Percentiles rank a stretch among this genome's conserved stretches.
phyloP scores from a whole-genome alignment of 768 basidiomycete species.

The Suillus sp. region DNA sequence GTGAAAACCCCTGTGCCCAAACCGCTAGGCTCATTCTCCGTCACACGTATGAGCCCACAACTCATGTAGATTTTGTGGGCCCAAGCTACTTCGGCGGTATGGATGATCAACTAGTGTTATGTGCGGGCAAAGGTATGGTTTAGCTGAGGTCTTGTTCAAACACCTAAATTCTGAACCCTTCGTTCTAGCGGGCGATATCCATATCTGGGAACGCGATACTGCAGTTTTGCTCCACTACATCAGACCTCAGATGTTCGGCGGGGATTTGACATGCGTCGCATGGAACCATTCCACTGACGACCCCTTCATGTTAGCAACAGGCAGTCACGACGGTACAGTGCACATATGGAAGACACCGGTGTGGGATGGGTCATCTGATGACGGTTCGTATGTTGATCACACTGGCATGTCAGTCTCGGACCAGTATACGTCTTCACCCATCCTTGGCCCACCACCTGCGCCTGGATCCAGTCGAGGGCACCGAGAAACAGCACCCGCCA shows the following conservation, averaged over 20 bases:
- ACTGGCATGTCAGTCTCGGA: neutral
- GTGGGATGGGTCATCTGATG: slow-evolving; percentile 26
- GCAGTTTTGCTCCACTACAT: slow-evolving; percentile 72
- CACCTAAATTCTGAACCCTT: neutral
- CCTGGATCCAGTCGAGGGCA: neutral
- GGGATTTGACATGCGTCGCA: slow-evolving; percentile 77
- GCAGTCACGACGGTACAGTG: slow-evolving; percentile 75
- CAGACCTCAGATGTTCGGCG: slow-evolving; percentile 59
- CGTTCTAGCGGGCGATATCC: slow-evolving; percentile 71
- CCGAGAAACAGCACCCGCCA: neutral
- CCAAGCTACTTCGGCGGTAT: slow-evolving; percentile 82
- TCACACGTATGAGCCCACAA: slow-evolving; percentile 75
- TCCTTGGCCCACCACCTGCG: neutral
- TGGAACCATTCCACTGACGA: slow-evolving; percentile 70
- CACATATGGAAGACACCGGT: slow-evolving; percentile 65
- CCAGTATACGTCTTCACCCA: neutral
- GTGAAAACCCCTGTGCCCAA: slow-evolving; percentile 38
- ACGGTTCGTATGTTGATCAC: slow-evolving; percentile 29
- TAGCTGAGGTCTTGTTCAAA: neutral
- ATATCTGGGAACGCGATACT: slow-evolving; percentile 86
- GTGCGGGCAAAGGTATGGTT: slow-evolving; percentile 68
- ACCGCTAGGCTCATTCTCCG: slow-evolving; percentile 40
- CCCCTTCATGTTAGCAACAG: slow-evolving; percentile 62
- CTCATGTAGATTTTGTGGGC: slow-evolving; percentile 73
- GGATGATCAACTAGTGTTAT: slow-evolving; percentile 76